Percentiles rank a stretch among this genome's conserved stretches.
These are phyloP conservation scores for Tripterygium wilfordii DNA, from an alignment of 177 flowering plant species.

Conservation along the genomic window DNA sequence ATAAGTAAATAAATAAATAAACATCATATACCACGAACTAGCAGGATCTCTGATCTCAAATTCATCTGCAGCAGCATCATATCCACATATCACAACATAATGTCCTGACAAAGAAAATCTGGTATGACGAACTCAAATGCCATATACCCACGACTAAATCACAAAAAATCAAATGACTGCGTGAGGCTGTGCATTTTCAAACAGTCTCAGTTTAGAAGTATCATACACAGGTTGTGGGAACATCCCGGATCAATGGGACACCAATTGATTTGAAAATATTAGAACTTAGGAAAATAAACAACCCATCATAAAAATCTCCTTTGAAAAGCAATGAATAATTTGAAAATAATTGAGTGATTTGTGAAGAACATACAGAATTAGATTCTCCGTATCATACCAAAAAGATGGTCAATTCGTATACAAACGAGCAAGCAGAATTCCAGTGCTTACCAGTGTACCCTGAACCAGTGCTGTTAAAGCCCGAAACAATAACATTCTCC, in stretches of 20 bases:
- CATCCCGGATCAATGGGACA: too few species aligned
- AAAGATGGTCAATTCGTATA: background rate
- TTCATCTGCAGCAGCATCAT: constrained; percentile 64
- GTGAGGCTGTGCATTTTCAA: too few species aligned
- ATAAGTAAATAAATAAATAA: background rate
- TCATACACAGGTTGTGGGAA: too few species aligned
- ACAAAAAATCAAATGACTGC: too few species aligned
- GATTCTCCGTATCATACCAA: background rate
- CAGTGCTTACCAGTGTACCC: constrained; percentile 61
- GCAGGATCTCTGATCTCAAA: constrained; percentile 99
- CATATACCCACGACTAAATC: background rate
- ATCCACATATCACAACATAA: constrained; percentile 86
- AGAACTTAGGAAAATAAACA: too few species aligned
- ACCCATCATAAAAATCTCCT: too few species aligned
- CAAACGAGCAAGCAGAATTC: background rate
- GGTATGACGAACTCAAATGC: background rate
- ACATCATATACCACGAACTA: constrained; percentile 56
- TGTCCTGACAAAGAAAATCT: constrained; percentile 49
- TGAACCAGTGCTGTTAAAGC: constrained; percentile 28
- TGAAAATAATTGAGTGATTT: too few species aligned
- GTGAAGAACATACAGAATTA: too few species aligned
- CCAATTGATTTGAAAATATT: too few species aligned
- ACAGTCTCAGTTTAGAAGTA: too few species aligned
- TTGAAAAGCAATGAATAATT: too few species aligned
- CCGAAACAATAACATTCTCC: constrained; percentile 48